Percentiles rank a stretch among this genome's conserved stretches.
Evolutionary conservation across 306 rosid genomes (phyloP).

Genomic region (Fragaria ananassa): DNA sequence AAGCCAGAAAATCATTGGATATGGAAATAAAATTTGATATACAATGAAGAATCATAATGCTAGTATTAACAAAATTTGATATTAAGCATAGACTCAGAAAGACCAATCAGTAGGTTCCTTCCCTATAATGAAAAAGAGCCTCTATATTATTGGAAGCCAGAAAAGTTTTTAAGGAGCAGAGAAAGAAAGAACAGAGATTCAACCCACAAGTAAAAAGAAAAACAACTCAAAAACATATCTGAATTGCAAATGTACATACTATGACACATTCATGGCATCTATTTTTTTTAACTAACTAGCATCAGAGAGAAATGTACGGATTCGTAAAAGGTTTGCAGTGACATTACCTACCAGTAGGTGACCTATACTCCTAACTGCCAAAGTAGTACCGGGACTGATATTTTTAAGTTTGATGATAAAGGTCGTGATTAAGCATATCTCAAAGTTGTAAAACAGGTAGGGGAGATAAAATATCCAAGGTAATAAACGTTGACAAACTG

Average conservation of each 20-base stretch:
- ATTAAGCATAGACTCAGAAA: background rate
- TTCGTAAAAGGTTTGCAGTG: background rate
- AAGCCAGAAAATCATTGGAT: background rate
- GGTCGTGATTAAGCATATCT: background rate
- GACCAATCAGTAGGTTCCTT: background rate
- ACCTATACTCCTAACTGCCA: background rate
- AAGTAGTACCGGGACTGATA: background rate
- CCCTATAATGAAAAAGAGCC: background rate
- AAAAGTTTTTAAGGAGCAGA: background rate
- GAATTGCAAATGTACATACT: background rate
- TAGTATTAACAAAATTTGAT: background rate
- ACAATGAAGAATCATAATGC: conserved; percentile 3
- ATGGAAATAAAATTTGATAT: background rate
- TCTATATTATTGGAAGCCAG: background rate
- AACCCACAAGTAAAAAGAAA: background rate
- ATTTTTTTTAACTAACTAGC: background rate
- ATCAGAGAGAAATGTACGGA: background rate
- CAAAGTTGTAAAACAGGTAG: background rate
- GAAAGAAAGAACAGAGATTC: background rate
- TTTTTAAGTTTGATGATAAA: background rate
- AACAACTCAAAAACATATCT: background rate
- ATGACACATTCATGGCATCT: background rate
- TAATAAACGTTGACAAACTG: background rate
- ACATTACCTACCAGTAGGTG: background rate
- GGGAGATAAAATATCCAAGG: background rate